These are phyloP conservation scores for Paecilomyces variotii DNA, from an alignment of 2,329 filamentous ascomycete species.

Conservation along the genomic window DNA sequence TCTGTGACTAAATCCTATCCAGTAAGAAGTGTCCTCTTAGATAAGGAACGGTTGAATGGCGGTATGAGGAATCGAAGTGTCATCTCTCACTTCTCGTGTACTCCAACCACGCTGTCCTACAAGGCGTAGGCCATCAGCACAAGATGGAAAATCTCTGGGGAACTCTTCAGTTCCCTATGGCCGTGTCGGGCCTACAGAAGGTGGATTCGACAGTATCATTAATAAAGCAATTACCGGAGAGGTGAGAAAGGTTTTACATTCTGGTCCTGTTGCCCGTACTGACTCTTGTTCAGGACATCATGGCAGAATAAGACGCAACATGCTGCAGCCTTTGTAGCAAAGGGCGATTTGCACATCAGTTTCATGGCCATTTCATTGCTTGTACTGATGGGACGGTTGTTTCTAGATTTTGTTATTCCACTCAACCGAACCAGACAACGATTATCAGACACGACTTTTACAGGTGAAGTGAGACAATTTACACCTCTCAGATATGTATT, in stretches of 20 bases:
- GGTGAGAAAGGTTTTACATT: not conserved
- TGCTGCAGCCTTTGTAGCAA: conserved; percentile 15
- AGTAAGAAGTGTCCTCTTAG: not conserved
- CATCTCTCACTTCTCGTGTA: not conserved
- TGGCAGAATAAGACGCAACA: conserved; percentile 17
- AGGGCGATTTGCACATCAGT: conserved; percentile 16
- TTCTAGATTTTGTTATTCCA: conserved; percentile 4
- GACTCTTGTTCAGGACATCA: not conserved
- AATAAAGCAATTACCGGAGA: not conserved
- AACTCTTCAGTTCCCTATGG: not conserved
- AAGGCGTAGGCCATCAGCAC: not conserved
- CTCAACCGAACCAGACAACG: conserved; percentile 3
- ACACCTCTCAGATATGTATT: conserved; percentile 4
- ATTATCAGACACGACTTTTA: conserved; percentile 1
- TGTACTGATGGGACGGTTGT: conserved; percentile 8
- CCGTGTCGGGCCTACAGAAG: not conserved
- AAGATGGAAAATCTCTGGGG: not conserved
- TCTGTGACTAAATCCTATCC: not conserved
- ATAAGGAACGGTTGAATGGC: not conserved
- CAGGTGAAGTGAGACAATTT: conserved; percentile 2
- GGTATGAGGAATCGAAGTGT: not conserved
- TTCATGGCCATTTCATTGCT: conserved; percentile 12
- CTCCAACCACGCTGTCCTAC: not conserved
- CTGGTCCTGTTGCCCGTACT: not conserved
- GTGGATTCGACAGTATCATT: not conserved